A percentile compares a stretch with the other conserved stretches of the same genome.
Evolutionary conservation across 768 basidiomycete species (phyloP).

Genomic region (Suillus subluteus): DNA sequence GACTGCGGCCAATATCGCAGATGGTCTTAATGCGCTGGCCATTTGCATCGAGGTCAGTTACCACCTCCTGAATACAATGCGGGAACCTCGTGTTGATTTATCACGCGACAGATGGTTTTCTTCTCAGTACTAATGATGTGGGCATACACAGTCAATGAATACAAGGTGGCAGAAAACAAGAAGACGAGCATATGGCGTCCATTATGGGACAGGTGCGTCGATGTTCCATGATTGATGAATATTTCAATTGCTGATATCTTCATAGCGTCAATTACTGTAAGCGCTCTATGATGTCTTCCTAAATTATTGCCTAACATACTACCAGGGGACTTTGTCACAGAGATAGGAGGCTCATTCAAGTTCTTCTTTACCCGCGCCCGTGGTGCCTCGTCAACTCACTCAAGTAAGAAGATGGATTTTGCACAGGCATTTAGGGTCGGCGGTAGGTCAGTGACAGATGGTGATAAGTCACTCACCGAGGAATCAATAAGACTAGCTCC

Average conservation of each 20-base stretch:
- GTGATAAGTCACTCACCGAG: slow-evolving; percentile 27
- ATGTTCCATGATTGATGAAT: neutral
- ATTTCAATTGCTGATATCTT: slow-evolving; percentile 11
- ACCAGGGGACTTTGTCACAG: slow-evolving; percentile 65
- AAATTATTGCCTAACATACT: slow-evolving; percentile 13
- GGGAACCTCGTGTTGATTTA: slow-evolving; percentile 12
- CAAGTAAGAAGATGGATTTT: slow-evolving; percentile 36
- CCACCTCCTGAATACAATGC: neutral
- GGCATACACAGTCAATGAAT: slow-evolving; percentile 79
- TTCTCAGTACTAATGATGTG: slow-evolving; percentile 81
- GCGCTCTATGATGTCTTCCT: slow-evolving; percentile 18
- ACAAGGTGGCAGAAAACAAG: slow-evolving; percentile 46
- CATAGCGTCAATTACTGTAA: slow-evolving; percentile 50
- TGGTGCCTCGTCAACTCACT: slow-evolving; percentile 33
- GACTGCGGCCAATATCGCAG: slow-evolving; percentile 82
- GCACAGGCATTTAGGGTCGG: slow-evolving; percentile 44
- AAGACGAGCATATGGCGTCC: slow-evolving; percentile 69
- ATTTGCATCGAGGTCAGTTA: slow-evolving; percentile 77
- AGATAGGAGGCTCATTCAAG: slow-evolving; percentile 64
- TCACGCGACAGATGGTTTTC: slow-evolving; percentile 69
- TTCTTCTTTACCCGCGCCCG: slow-evolving; percentile 56
- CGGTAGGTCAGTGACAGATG: slow-evolving; percentile 21
- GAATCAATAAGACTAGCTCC: slow-evolving; percentile 46
- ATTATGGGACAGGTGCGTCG: slow-evolving; percentile 60
- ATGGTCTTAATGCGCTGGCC: slow-evolving; percentile 81